A percentile compares a stretch with the other conserved stretches of the same genome.
These are phyloP conservation scores for Emmonsia crescens DNA, from an alignment of 2,329 filamentous ascomycete species.

Conservation along the genomic window DNA sequence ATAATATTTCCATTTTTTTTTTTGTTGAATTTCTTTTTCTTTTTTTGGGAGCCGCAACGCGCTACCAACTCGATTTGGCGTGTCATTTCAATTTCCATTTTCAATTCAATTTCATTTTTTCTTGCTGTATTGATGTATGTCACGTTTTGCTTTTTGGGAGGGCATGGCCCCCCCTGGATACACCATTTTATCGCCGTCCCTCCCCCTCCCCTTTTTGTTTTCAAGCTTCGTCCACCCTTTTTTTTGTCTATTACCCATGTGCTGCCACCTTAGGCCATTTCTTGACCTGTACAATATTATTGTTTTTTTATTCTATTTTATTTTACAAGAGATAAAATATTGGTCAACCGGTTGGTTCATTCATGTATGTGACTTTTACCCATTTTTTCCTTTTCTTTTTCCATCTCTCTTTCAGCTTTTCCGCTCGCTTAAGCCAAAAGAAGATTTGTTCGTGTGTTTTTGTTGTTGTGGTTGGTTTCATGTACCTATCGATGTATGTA, in stretches of 20 bases:
- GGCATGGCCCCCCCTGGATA: neutral
- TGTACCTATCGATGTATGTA: neutral
- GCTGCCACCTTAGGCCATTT: neutral
- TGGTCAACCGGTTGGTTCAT: neutral
- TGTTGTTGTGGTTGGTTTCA: neutral
- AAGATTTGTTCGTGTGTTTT: neutral
- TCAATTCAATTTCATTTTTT: neutral
- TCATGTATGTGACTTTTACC: neutral
- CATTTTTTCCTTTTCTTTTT: neutral
- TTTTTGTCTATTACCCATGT: neutral
- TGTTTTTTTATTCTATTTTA: neutral
- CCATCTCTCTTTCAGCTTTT: neutral
- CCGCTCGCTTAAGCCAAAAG: neutral
- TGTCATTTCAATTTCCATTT: neutral
- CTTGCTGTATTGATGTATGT: neutral
- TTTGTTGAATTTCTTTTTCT: constrained; percentile 5
- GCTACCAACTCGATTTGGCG: neutral
- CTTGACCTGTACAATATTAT: neutral
- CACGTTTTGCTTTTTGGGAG: neutral
- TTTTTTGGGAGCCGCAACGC: neutral
- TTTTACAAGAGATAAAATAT: neutral
- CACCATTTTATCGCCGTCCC: neutral
- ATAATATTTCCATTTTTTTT: constrained; percentile 9
- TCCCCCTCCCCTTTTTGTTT: no score
- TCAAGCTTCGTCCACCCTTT: neutral